Evolutionary conservation across 768 basidiomycete genomes (phyloP), one percentile per base, ranked within the genome.

Genomic region (Mycena pura): DNA sequence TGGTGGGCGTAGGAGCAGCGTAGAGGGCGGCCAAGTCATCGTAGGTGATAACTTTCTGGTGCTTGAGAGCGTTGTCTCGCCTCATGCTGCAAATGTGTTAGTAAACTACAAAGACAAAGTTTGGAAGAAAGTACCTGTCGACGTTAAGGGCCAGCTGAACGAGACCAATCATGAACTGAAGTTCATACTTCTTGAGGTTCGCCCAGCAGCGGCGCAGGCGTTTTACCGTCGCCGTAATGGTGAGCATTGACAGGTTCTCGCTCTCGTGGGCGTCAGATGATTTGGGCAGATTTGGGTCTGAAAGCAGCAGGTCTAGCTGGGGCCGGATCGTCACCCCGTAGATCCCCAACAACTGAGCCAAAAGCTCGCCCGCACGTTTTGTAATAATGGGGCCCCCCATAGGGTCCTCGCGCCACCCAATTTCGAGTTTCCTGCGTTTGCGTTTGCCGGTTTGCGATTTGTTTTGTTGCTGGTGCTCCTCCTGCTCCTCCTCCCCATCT

Each of bases 141-240:
- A 54, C 53, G n/a, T 54, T 54, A 19, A 54, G 27, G 1, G 53
- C 40, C n/a, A 54, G 43, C 40, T 54, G 53, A 22, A 54, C 15
- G 2, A 54, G 29, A 10, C 25, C 45, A 1, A 54, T 19, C 53
- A 54, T 54, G 41, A 29, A 39, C 2, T 45, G 8, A 14, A 54
- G 29, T 21, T 54, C 53, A 0, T 22, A n/a, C 1, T 22, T 11
- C 19, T 39, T 43, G 13, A 52, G 14, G 19, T 8, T 17, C n/a
- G 39, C 17, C 3, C 27, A 27, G 15, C 41, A 39, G 1, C 5
- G 15, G 2, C 13, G 9, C 6, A 52, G 10, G n/a, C 17, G 9
- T 3, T 19, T 19, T 6, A 39, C 24, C 6, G 29, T 19, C 2
- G 14, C 14, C 4, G 36, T 10, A 24, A 52, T 40, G 29, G 39